Evolutionary conservation across 2,329 filamentous ascomycete genomes (phyloP), one percentile per base, ranked within the genome.

Genomic region (Sodiomyces alkalinus): DNA sequence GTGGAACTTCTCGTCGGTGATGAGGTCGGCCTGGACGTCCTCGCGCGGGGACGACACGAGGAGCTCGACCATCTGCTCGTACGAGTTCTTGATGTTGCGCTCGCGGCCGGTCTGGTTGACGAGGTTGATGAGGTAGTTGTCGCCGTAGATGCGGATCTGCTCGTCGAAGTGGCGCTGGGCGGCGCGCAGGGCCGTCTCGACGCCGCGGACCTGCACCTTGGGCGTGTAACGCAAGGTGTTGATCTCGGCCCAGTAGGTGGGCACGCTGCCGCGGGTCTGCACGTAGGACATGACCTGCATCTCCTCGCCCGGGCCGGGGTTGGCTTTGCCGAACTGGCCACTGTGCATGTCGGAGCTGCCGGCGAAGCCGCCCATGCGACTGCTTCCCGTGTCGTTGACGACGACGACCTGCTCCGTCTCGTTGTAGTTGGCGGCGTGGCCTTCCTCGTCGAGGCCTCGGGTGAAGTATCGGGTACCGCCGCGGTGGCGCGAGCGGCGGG

Each of bases 401-500:
- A 98, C 73, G 35, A 93, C 66, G 19, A 90, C 64, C 49, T 98
- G 90, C 49, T 98, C 90, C 0, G 90, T 96, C 62, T 98, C 90
- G 48, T 98, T 98, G 65, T 87, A 98, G 52, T 98, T 98, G 39
- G 90, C 83, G n/a, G 90, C 90, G 49, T 96, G 74, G 15, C 90
- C 90, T 36, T 90, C 66, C 39, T 93, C 86, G 47, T 98, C 87
- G 26, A 96, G 73, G 28, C 90, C 90, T 39, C 90, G 75, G 3
- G 90, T 92, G 49, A 98, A 90, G 56, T 94, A 96, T 47, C 92
- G 68, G 11, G 90, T 96, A 24, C 90, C 90, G 19, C 77, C 86
- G 36, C 87, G 73, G 52, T 90, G 76, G 40, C 92, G 71, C 14
- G 86, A 93, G 42, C 90, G 73, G 36, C 90, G 70, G 16, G 87